Evolutionary conservation across 306 rosid species (phyloP), one percentile per base, ranked within the genome.

Genomic region (Rosa multiflora): DNA sequence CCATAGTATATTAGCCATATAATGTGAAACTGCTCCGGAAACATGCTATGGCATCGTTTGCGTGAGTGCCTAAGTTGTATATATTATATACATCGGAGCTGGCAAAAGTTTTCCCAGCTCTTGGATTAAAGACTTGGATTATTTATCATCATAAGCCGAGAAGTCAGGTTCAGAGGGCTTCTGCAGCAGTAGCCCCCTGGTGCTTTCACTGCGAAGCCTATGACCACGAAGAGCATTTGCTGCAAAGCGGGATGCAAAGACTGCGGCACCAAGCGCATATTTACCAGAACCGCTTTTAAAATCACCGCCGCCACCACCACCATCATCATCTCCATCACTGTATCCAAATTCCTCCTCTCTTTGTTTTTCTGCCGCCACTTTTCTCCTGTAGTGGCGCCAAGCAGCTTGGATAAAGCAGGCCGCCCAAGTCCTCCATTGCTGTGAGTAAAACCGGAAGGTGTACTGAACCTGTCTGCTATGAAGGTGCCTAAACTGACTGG

Each of bases 391-490:
- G 5, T 89, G 82, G 44, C 97, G 83, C 97, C 97, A 94, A 0
- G 95, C 91, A 5, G 97, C 88, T 80, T 94, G 97, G 55, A 94
- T 92, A 74, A 90, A 94, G 85, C 86, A 82, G 11, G 98, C 88
- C 26, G 95, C 97, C 99, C 97, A 94, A 0, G 99, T 92, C 78
- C 99, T 80, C 99, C 99, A 94, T 39, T 92, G 99, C 88, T 92
- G 97, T 0, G 97, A 94, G 91, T 92, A 92, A 84, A 92, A 94
- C 8, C 96, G 87, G 81, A 94, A 90, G 13, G 98, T 94, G 74
- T 94, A 94, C 70, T 94, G 99, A 68, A 94, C 97, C 55, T 92
- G 95, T 46, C 93, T 83, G 62, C 97, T 92, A 63, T 91, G 99
- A 49, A 94, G 89, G 48, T 94, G 83, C 82, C 97, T 89, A 82